These are phyloP conservation scores for Casuarina glauca DNA, from an alignment of 306 rosid species.

Conservation along the genomic window DNA sequence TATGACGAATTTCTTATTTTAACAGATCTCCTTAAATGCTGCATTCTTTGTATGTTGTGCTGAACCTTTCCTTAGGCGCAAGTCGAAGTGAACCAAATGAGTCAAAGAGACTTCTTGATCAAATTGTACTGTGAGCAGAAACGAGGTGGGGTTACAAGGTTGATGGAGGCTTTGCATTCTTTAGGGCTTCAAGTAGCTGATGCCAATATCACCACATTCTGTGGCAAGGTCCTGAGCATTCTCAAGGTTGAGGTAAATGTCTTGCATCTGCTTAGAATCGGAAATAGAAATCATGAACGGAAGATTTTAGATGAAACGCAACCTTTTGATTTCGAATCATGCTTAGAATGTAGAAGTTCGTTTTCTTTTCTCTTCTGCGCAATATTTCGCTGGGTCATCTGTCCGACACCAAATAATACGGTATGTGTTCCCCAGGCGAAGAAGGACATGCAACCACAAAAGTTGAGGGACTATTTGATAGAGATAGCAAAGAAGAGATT, in stretches of 20 bases:
- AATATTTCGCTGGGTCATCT: constrained; percentile 19
- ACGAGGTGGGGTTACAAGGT: constrained; percentile 55
- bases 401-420: constrained; percentile 11
- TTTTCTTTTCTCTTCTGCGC: too few relatives aligned
- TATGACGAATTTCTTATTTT: background rate
- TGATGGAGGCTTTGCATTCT: constrained; percentile 66
- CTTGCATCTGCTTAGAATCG: background rate
- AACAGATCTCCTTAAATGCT: background rate
- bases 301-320: too few relatives aligned
- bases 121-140: constrained; percentile 46
- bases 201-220: constrained; percentile 58
- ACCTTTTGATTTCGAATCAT: too few relatives aligned
- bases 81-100: constrained; percentile 63
- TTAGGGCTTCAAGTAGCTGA: constrained; percentile 59
- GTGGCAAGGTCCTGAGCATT: constrained; percentile 43
- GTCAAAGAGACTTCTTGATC: constrained; percentile 47
- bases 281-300: too few relatives aligned
- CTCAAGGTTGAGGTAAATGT: constrained; percentile 62
- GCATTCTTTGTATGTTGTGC: background rate
- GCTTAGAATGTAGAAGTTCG: too few relatives aligned
- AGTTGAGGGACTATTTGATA: constrained; percentile 47
- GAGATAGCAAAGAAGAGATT: constrained; percentile 23
- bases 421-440: constrained; percentile 47
- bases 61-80: constrained; percentile 41
- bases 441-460: constrained; percentile 44